phyloP scores from a whole-genome alignment of 768 basidiomycete genomes.

The Megacollybia marginata region DNA sequence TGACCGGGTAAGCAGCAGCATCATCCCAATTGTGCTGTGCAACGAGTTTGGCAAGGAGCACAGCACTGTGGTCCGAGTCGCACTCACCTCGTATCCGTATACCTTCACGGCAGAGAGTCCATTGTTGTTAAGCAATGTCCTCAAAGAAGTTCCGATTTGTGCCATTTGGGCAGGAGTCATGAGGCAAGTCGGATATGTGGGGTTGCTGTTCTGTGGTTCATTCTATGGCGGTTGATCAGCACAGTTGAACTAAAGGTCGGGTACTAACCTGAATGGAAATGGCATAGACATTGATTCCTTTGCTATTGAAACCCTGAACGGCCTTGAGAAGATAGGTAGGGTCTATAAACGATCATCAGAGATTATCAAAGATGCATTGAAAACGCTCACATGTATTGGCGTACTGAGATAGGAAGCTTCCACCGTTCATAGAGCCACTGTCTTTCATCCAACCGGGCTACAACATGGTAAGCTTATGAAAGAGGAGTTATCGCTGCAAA shows the following conservation, averaged over 20 bases:
- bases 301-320: constrained; percentile 56
- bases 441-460: constrained; percentile 80
- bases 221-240: constrained; percentile 18
- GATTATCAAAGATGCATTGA: neutral
- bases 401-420: constrained; percentile 44
- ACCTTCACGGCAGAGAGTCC: constrained; percentile 54
- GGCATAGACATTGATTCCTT: constrained; percentile 57
- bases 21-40: constrained; percentile 70
- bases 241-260: neutral
- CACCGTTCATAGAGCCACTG: constrained; percentile 60
- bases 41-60: constrained; percentile 2
- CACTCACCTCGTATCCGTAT: constrained; percentile 36
- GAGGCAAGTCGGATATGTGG: constrained; percentile 60
- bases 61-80: neutral
- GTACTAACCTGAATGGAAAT: constrained; percentile 43
- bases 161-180: constrained; percentile 52
- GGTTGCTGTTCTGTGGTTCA: constrained; percentile 49
- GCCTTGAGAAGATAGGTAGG: constrained; percentile 67
- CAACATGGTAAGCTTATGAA: neutral
- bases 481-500: constrained; percentile 6
- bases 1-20: constrained; percentile 56
- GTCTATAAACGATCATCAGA: constrained; percentile 31
- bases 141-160: constrained; percentile 46
- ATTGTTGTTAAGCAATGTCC: constrained; percentile 54
- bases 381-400: constrained; percentile 21